Conservation (phyloP, 768 basidiomycete species). For the Tulasnella calospora region DNA sequence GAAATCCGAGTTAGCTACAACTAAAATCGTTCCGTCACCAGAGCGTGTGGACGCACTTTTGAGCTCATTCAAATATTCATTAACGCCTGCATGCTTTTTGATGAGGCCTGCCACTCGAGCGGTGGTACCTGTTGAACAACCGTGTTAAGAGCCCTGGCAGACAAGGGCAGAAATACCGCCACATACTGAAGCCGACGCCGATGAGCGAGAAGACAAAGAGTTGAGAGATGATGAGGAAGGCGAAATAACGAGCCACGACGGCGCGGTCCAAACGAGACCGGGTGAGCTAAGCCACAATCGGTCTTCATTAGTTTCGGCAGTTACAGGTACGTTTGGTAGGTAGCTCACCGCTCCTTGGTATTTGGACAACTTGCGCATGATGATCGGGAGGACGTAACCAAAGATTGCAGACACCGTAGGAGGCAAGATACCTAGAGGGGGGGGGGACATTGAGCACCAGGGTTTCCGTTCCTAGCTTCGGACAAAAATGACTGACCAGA, state of each 20-base stretch:
- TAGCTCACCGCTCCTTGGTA: slow-evolving; percentile 54
- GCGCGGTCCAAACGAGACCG: slow-evolving; percentile 81
- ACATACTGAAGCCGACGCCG: slow-evolving; percentile 79
- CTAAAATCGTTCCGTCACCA: neutral
- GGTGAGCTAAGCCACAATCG: slow-evolving; percentile 51
- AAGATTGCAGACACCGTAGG: slow-evolving; percentile 84
- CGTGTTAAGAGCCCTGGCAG: neutral
- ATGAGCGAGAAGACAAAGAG: slow-evolving; percentile 91
- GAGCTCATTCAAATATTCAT: slow-evolving; percentile 45
- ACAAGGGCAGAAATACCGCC: neutral
- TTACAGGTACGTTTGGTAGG: neutral
- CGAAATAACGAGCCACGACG: slow-evolving; percentile 87
- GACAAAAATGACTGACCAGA: slow-evolving; percentile 52
- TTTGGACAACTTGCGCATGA: slow-evolving; percentile 77
- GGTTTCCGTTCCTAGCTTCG: neutral
- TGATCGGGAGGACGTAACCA: slow-evolving; percentile 81
- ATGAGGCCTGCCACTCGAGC: slow-evolving; percentile 47
- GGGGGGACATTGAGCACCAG: neutral
- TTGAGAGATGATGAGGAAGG: slow-evolving; percentile 91
- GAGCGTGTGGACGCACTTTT: slow-evolving; percentile 38
- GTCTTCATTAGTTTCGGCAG: neutral
- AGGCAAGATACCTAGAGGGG: slow-evolving; percentile 61
- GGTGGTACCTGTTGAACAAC: slow-evolving; percentile 31
- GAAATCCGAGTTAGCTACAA: neutral
- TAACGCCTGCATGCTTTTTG: slow-evolving; percentile 41